phyloP scores from a whole-genome alignment of 352 stramenopile genomes.

The Globisporangium recalcitrans region DNA sequence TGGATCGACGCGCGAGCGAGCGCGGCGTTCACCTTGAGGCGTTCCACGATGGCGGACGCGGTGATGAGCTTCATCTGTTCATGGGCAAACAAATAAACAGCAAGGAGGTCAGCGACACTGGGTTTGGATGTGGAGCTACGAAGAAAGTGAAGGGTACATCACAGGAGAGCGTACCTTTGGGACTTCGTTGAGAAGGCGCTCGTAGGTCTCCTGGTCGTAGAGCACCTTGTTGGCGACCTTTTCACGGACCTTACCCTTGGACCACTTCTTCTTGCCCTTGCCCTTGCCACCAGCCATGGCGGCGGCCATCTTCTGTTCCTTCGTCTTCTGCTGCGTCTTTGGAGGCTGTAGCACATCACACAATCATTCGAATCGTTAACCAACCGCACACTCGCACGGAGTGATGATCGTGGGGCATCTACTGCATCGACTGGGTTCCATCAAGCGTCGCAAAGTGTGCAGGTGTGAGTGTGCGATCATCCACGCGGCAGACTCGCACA shows the following conservation, averaged over 20 bases:
- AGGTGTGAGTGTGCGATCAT: background rate
- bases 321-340: conserved; percentile 99
- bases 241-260: conserved; percentile 99
- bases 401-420: background rate
- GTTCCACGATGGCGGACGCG: conserved; percentile 97
- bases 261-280: conserved; percentile 99
- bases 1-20: conserved; percentile 96
- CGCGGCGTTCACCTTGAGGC: conserved; percentile 98
- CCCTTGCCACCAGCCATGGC: conserved; percentile 96
- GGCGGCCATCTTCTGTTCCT: conserved; percentile 99
- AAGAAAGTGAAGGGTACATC: background rate
- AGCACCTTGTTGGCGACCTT: conserved; percentile 99
- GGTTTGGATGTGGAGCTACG: background rate
- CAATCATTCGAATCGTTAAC: background rate
- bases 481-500: background rate
- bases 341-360: conserved; percentile 72
- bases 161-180: conserved; percentile 76
- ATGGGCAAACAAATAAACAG: background rate
- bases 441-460: background rate
- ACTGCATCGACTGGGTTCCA: background rate
- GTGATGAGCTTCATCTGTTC: conserved; percentile 99
- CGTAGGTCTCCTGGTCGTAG: conserved; percentile 99
- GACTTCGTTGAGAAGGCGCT: conserved; percentile 96
- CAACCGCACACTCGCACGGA: background rate
- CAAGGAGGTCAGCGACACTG: background rate